phyloP scores from a whole-genome alignment of 768 basidiomycete species.

The Tulasnella sp. region DNA sequence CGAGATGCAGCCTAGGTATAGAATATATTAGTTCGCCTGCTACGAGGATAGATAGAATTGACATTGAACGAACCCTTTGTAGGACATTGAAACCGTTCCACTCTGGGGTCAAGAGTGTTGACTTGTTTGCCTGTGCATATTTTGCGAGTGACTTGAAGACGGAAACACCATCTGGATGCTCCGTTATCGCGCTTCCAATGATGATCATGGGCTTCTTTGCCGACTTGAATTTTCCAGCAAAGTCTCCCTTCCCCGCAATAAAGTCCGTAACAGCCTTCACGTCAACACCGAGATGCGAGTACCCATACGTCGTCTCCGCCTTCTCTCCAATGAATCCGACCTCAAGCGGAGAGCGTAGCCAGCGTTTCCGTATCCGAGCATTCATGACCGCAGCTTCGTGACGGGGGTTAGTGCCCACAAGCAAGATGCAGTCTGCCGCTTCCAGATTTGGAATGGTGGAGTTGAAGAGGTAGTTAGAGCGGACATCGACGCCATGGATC shows the following conservation, averaged over 20 bases:
- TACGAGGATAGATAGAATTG: conserved; percentile 1
- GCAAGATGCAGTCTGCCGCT: conserved; percentile 80
- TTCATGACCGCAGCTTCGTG: conserved; percentile 97
- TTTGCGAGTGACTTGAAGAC: conserved; percentile 67
- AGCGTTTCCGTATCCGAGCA: conserved; percentile 91
- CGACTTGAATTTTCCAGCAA: conserved; percentile 74
- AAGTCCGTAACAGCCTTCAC: conserved; percentile 68
- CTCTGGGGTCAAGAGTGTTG: conserved; percentile 64
- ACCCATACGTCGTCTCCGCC: conserved; percentile 85
- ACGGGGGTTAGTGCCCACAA: conserved; percentile 92
- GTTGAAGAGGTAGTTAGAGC: conserved; percentile 96
- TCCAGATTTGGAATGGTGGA: conserved; percentile 83
- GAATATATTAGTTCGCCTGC: conserved; percentile 1
- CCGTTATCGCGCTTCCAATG: conserved; percentile 75
- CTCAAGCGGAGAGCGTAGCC: conserved; percentile 78
- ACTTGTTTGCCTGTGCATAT: conserved; percentile 70
- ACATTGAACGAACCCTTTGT: conserved; percentile 56
- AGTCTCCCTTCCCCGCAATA: conserved; percentile 57
- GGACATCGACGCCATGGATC: conserved; percentile 73
- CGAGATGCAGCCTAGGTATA: conserved; percentile 67
- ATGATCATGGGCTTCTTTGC: conserved; percentile 91
- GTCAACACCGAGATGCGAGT: conserved; percentile 76
- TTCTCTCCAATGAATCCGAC: conserved; percentile 85
- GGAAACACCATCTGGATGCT: conserved; percentile 73
- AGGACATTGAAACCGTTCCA: conserved; percentile 95